A percentile compares a stretch with the other conserved stretches of the same genome.
phyloP scores from a whole-genome alignment of 345 rosid genomes.

The Syzygium grande region DNA sequence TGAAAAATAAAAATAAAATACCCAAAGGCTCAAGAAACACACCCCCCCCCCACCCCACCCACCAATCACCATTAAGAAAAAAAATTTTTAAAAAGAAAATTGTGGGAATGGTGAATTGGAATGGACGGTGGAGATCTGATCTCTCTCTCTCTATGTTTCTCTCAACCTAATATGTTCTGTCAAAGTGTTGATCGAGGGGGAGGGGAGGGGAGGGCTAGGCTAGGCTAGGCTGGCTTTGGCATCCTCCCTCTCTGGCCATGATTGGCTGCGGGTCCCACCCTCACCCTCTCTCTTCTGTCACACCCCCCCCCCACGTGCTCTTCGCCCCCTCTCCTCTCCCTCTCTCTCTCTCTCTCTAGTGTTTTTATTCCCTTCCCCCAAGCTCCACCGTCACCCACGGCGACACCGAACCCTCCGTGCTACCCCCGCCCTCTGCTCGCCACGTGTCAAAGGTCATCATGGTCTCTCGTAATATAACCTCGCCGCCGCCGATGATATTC shows the following conservation, averaged over 20 bases:
- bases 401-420: not conserved
- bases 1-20: too few relatives aligned
- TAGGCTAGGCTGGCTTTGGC: conserved; percentile 27
- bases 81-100: not conserved
- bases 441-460: not conserved
- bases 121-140: not conserved
- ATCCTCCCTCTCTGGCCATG: conserved; percentile 9
- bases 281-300: conserved; percentile 26
- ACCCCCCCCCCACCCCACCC: too few relatives aligned
- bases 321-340: too few relatives aligned
- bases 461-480: not conserved
- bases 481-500: not conserved
- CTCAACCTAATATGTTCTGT: conserved; percentile 29
- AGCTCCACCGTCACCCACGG: not conserved
- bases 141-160: not conserved
- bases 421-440: not conserved
- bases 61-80: not conserved
- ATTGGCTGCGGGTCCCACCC: conserved; percentile 41
- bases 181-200: conserved; percentile 19
- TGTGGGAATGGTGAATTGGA: not conserved
- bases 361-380: not conserved
- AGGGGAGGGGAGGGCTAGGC: too few relatives aligned
- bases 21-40: not conserved
- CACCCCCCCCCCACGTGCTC: conserved; percentile 44
- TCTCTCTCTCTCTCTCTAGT: not conserved